Percentiles rank a stretch among this genome's conserved stretches.
Conservation (phyloP, 1,284 basidiomycete species). For the Trichosporon coremiiforme region DNA sequence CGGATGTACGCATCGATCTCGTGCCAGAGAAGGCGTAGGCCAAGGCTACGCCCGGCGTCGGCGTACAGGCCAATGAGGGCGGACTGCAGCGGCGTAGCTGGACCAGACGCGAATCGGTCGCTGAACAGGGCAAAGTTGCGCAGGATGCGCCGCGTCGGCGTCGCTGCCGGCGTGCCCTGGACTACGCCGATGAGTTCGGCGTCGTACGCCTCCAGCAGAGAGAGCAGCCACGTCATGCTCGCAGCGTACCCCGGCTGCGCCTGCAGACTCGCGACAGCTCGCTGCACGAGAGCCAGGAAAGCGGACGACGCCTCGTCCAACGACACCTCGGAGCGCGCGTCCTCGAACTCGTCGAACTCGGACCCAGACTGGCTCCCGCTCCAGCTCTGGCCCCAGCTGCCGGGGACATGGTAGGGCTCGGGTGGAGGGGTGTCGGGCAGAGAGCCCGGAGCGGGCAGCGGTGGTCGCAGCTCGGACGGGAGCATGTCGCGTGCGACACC, state of each 20-base stretch:
- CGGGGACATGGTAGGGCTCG: neutral
- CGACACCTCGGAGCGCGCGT: slow-evolving; percentile 9
- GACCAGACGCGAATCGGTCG: slow-evolving; percentile 26
- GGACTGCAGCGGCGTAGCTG: slow-evolving; percentile 19
- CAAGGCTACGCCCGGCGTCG: slow-evolving; percentile 11
- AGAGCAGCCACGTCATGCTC: slow-evolving; percentile 28
- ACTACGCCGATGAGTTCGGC: slow-evolving; percentile 10
- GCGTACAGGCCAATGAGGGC: slow-evolving; percentile 24
- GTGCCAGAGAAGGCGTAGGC: slow-evolving; percentile 1
- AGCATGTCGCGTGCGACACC: slow-evolving; percentile 3
- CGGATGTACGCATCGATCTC: slow-evolving; percentile 23
- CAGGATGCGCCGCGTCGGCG: slow-evolving; percentile 23
- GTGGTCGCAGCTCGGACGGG: neutral
- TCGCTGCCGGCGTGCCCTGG: neutral
- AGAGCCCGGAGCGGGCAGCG: neutral
- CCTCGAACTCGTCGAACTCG: slow-evolving; percentile 16
- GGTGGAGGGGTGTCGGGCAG: neutral
- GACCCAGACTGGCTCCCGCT: slow-evolving; percentile 6
- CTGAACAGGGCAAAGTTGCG: slow-evolving; percentile 21
- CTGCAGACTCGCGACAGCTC: slow-evolving; percentile 19
- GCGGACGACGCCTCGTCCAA: neutral
- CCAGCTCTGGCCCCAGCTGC: slow-evolving; percentile 10
- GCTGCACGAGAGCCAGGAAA: neutral
- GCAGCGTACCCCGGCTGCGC: slow-evolving; percentile 20
- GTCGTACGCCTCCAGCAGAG: slow-evolving; percentile 27